Percentiles rank a stretch among this genome's conserved stretches.
Conservation (phyloP, 2,329 filamentous ascomycete species). For the Alternaria viburni region DNA sequence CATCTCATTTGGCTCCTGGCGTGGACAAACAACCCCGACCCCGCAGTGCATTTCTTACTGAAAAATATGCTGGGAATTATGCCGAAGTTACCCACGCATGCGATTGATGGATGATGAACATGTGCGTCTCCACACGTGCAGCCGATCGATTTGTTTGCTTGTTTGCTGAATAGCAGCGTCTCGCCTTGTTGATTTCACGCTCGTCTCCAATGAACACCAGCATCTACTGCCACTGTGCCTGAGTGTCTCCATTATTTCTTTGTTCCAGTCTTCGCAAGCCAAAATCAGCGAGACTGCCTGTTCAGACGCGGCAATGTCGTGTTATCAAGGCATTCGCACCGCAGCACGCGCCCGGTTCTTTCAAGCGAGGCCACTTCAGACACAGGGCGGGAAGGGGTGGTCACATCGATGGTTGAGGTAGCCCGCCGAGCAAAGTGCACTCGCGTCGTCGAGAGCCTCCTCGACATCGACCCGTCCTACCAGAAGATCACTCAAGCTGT, state of each 20-base stretch:
- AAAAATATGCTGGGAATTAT: not conserved
- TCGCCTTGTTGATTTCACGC: not conserved
- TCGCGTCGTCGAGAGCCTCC: not conserved
- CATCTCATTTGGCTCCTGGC: not conserved
- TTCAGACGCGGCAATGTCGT: not conserved
- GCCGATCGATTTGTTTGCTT: not conserved
- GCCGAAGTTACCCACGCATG: not conserved
- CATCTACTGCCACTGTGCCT: not conserved
- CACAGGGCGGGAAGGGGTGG: not conserved
- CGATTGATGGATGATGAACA: not conserved
- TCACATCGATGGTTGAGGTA: not conserved
- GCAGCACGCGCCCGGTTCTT: not conserved
- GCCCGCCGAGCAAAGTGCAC: not conserved
- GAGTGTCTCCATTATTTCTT: not conserved
- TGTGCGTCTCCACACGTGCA: not conserved
- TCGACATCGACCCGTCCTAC: not conserved
- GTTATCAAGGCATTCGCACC: not conserved
- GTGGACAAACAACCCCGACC: not conserved
- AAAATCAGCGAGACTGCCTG: not conserved
- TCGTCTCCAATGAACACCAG: not conserved
- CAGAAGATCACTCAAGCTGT: not conserved
- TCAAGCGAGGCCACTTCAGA: not conserved
- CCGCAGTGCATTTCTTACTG: not conserved
- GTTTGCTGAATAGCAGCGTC: not conserved
- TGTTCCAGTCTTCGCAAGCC: not conserved